Base-by-base conservation (phyloP, 1,284 basidiomycete genomes). In the Sparassis latifolia region DNA sequence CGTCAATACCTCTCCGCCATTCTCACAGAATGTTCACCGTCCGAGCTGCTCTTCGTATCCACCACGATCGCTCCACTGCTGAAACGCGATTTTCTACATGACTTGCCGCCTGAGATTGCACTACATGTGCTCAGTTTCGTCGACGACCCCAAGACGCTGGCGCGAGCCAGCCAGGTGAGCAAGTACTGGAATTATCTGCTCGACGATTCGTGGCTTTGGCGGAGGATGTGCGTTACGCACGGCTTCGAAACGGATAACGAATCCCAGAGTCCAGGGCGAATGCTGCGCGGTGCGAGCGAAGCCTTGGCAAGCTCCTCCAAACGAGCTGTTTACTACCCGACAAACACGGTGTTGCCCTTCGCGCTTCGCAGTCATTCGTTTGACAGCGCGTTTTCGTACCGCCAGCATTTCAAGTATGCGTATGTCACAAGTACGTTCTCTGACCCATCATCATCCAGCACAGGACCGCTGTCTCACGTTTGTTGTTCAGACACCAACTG, bases 181-280 rank as follows among this genome's bases (percentile, higher is more conserved):
- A 75, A 76, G 45, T 78, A 78, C 52, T 98, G 96, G 96, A 71
- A 80, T 42, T 72, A 70, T 7, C 77, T 98, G 3, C 76, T 89
- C n/a, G 74, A 78, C 50, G 93, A 96, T 62, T 92, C 97, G 58
- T 77, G 75, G 53, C 75, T 92, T 2, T 98, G 95, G 96, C 84
- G 82, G 66, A 66, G 77, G 28, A 83, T 97, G 82, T 93, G 89
- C 62, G 69, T 76, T 42, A 62, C 71, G 7, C 78, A 81, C 57
- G 78, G 76, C 2, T 88, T 84, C 61, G 69, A 68, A 33, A 43
- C 47, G 1, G 51, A 53, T 10, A 52, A 57, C 20, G 48, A 45
- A 46, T 56, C 56, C 7, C 60, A 55, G 44, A 9, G n/a, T 20
- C 35, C 35, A 37, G 35, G 12, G 35, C 35, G 12, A 37, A 12